Conservation (phyloP, 2,329 filamentous ascomycete genomes). For the Xylariales sp. region DNA sequence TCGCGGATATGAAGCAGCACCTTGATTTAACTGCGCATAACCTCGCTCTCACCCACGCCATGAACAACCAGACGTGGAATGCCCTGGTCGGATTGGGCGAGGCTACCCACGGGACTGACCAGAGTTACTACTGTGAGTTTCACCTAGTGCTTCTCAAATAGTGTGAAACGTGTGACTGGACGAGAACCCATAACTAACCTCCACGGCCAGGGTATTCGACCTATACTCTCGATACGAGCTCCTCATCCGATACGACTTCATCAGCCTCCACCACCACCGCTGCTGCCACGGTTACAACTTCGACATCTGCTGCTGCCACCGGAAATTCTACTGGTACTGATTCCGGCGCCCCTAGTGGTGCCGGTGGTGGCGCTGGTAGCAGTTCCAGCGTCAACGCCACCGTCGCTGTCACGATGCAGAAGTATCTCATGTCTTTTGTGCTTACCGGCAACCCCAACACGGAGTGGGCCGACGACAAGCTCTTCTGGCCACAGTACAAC, state of each 20-base stretch:
- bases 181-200: no score
- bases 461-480: constrained; percentile 26
- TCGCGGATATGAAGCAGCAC: constrained; percentile 29
- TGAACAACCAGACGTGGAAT: constrained; percentile 32
- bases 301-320: neutral
- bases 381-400: constrained; percentile 18
- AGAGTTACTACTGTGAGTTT: constrained; percentile 31
- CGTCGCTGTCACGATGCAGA: constrained; percentile 23
- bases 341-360: constrained; percentile 2
- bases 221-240: constrained; percentile 13
- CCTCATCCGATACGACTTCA: constrained; percentile 9
- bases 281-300: neutral
- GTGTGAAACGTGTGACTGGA: no score
- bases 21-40: constrained; percentile 28
- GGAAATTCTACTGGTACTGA: constrained; percentile 6
- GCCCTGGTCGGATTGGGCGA: constrained; percentile 23
- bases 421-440: constrained; percentile 24
- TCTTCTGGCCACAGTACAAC: constrained; percentile 26
- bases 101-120: constrained; percentile 30
- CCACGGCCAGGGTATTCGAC: constrained; percentile 24
- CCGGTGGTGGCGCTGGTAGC: constrained; percentile 13
- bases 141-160: no score
- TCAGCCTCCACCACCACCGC: constrained; percentile 10
- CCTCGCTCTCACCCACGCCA: constrained; percentile 26
- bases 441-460: constrained; percentile 24